Percentiles rank a stretch among this genome's conserved stretches.
These are phyloP conservation scores for Dothidotthia symphoricarpi DNA, from an alignment of 2,329 filamentous ascomycete species.

Conservation along the genomic window DNA sequence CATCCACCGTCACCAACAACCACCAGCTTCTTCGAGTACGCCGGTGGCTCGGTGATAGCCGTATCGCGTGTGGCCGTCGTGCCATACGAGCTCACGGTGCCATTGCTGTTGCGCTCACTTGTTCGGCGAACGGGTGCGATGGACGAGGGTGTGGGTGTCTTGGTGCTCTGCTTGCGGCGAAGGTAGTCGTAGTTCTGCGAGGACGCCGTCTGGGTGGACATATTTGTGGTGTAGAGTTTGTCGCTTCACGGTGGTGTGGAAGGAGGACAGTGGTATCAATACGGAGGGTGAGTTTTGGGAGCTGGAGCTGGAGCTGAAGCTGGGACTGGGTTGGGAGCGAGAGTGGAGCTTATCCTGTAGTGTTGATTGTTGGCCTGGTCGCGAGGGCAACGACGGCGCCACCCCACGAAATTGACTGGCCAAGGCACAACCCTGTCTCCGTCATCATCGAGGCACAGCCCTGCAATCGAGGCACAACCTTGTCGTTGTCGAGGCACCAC, in stretches of 20 bases:
- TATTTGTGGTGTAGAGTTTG: conserved; percentile 8
- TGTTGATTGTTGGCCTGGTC: conserved; percentile 10
- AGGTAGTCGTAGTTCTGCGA: conserved; percentile 56
- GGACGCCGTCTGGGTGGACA: conserved; percentile 28
- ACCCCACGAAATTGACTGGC: not conserved
- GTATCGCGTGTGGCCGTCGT: conserved; percentile 77
- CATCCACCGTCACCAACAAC: conserved; percentile 97
- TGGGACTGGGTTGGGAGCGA: conserved; percentile 14
- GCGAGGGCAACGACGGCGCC: conserved; percentile 23
- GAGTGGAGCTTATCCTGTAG: conserved; percentile 15
- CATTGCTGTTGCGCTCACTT: conserved; percentile 74
- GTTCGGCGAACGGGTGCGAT: conserved; percentile 48
- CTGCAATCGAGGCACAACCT: conserved; percentile 4
- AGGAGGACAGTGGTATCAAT: conserved; percentile 29
- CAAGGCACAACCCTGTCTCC: conserved; percentile 4
- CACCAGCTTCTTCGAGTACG: conserved; percentile 98
- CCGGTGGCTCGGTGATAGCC: conserved; percentile 82
- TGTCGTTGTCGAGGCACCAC: conserved; percentile 5
- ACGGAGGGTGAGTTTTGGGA: conserved; percentile 17
- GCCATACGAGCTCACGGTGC: conserved; percentile 82
- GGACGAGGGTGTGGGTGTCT: conserved; percentile 36
- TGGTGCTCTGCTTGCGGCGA: conserved; percentile 56
- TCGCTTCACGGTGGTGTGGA: conserved; percentile 2
- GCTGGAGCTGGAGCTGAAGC: too few relatives aligned
- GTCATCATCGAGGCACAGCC: conserved; percentile 2